Percentiles rank a stretch among this genome's conserved stretches.
phyloP scores from a whole-genome alignment of 495 filamentous ascomycete genomes.

The Aspergillus campestris region DNA sequence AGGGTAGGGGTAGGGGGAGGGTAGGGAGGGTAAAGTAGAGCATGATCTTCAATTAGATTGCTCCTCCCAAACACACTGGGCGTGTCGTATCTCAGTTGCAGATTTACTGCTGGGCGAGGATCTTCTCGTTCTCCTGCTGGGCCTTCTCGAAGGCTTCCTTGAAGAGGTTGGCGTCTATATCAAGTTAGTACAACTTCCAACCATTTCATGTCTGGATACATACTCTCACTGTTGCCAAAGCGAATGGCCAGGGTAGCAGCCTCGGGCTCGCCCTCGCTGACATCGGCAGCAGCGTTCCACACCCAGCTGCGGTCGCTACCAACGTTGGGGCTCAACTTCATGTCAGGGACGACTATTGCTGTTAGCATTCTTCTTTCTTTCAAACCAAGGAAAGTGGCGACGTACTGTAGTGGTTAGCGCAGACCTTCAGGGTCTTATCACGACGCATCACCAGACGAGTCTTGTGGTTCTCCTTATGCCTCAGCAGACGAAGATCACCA shows the following conservation, averaged over 20 bases:
- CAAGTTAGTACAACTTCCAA: neutral
- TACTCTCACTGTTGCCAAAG: conserved; percentile 96
- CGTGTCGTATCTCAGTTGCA: too few species aligned
- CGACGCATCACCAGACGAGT: conserved; percentile 96
- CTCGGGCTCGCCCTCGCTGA: conserved; percentile 96
- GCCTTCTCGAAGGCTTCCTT: conserved; percentile 98
- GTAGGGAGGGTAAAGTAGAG: neutral
- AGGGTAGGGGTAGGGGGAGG: conserved; percentile 3
- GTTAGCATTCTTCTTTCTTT: conserved; percentile 8
- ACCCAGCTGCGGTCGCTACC: conserved; percentile 98
- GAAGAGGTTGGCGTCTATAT: conserved; percentile 89
- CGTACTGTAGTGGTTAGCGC: conserved; percentile 99
- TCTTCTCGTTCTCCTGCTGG: conserved; percentile 87
- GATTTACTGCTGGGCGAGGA: conserved; percentile 53
- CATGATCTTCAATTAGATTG: too few species aligned
- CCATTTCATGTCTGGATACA: conserved; percentile 24
- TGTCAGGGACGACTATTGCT: conserved; percentile 81
- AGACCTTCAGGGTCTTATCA: conserved; percentile 99
- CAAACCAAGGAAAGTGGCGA: neutral
- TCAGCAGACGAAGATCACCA: conserved; percentile 89
- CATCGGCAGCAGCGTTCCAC: conserved; percentile 96
- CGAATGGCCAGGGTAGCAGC: conserved; percentile 93
- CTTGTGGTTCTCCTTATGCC: conserved; percentile 98
- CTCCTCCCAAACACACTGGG: too few species aligned
- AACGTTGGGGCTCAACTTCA: conserved; percentile 97